These are phyloP conservation scores for Prunus mira DNA, from an alignment of 306 rosid genomes.

Conservation along the genomic window DNA sequence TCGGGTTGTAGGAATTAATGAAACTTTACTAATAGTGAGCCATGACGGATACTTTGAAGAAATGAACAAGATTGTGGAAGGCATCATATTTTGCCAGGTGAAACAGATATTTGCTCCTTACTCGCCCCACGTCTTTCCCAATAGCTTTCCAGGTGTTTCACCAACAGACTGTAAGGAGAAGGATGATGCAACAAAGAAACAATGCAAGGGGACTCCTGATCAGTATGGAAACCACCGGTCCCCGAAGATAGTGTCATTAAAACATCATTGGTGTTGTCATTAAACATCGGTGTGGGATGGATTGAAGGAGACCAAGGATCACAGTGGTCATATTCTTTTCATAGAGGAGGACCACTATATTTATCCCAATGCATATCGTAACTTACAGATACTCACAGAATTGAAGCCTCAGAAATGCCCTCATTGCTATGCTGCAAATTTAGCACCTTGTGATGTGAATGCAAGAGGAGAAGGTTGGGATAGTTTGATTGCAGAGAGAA, in stretches of 20 bases:
- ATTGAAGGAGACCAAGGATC: constrained; percentile 59
- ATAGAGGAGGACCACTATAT: constrained; percentile 93
- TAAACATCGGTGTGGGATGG: constrained; percentile 92
- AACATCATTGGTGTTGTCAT: no score
- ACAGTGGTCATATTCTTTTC: constrained; percentile 75
- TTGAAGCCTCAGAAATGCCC: constrained; percentile 76
- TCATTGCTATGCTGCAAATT: constrained; percentile 84
- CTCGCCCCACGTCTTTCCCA: constrained; percentile 75
- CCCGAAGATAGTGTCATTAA: constrained; percentile 82
- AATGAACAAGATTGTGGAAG: constrained; percentile 67
- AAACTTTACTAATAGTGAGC: constrained; percentile 81
- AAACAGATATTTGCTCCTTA: constrained; percentile 90
- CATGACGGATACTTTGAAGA: constrained; percentile 89
- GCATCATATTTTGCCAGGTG: constrained; percentile 77
- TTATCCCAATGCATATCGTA: constrained; percentile 87
- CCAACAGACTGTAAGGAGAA: constrained; percentile 63
- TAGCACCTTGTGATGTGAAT: constrained; percentile 96
- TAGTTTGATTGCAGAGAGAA: constrained; percentile 76
- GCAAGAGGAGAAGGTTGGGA: constrained; percentile 80
- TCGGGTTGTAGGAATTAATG: constrained; percentile 70
- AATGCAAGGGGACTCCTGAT: constrained; percentile 74
- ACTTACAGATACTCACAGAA: constrained; percentile 55
- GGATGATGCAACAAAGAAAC: constrained; percentile 36
- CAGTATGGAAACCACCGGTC: constrained; percentile 87
- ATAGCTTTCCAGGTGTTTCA: constrained; percentile 79